A percentile compares a stretch with the other conserved stretches of the same genome.
Conservation (phyloP, 75 land plant genomes). For the Gnetum montanum region DNA sequence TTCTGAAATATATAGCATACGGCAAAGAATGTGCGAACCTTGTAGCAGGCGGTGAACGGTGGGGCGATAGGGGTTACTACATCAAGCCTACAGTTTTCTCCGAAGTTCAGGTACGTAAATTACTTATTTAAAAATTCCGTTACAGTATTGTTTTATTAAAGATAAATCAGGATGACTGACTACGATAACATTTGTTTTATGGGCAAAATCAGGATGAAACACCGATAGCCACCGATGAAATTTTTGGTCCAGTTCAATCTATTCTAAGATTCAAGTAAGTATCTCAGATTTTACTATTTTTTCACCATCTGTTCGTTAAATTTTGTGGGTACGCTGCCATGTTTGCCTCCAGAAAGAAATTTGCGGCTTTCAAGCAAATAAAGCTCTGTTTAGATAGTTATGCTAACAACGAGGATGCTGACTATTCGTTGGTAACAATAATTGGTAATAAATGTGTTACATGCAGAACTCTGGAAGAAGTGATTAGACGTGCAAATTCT, state of each 20-base stretch:
- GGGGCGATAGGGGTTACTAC: conserved; percentile 40
- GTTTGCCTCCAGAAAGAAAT: not conserved
- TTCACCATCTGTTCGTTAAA: not conserved
- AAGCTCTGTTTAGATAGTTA: not conserved
- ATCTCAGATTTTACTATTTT: not conserved
- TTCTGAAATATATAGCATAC: conserved; percentile 21
- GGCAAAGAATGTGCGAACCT: conserved; percentile 35
- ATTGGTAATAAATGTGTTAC: not conserved
- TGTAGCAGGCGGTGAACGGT: conserved; percentile 30
- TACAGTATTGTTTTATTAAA: not conserved
- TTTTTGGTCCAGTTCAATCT: conserved; percentile 46
- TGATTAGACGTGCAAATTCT: conserved; percentile 60
- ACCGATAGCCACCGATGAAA: conserved; percentile 35
- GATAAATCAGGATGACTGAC: not conserved
- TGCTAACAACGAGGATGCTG: not conserved
- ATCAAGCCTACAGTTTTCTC: conserved; percentile 44
- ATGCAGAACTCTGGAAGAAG: conserved; percentile 48
- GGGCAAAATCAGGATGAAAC: conserved; percentile 25
- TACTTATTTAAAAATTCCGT: not conserved
- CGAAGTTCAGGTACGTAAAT: conserved; percentile 26
- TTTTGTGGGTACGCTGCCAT: not conserved
- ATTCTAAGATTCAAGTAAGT: conserved; percentile 32
- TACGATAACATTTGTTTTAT: not conserved
- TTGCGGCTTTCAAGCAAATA: not conserved
- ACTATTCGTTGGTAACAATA: not conserved